Conservation (phyloP, 192 early-diverging fungal species). For the Coemansia sp. region DNA sequence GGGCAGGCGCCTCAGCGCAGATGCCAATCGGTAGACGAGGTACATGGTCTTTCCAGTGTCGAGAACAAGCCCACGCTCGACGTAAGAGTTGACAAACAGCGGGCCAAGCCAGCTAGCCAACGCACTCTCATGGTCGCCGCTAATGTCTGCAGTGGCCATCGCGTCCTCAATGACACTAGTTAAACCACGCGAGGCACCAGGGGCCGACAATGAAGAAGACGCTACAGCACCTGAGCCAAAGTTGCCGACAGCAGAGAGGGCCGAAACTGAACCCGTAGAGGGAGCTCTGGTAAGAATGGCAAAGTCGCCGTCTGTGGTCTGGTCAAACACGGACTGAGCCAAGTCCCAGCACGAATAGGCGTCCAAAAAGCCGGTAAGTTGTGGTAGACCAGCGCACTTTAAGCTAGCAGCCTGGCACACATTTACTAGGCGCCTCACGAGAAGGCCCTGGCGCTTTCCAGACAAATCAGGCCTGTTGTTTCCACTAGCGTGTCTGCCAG, state of each 20-base stretch:
- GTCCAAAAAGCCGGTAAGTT: slow-evolving; percentile 33
- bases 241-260: not conserved
- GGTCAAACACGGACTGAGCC: slow-evolving; percentile 30
- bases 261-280: not conserved
- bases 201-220: not conserved
- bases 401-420: slow-evolving; percentile 31
- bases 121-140: not conserved
- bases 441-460: slow-evolving; percentile 21
- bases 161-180: slow-evolving; percentile 2
- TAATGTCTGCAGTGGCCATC: slow-evolving; percentile 9
- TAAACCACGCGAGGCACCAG: not conserved
- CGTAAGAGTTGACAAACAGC: slow-evolving; percentile 59
- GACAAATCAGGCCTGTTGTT: not conserved
- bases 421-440: slow-evolving; percentile 17
- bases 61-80: slow-evolving; percentile 65
- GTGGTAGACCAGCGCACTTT: slow-evolving; percentile 26
- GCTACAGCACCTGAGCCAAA: slow-evolving; percentile 3
- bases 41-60: slow-evolving; percentile 61
- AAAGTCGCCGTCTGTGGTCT: slow-evolving; percentile 55
- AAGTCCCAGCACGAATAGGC: slow-evolving; percentile 45
- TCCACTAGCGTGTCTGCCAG: slow-evolving; percentile 1
- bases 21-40: slow-evolving; percentile 30
- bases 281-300: slow-evolving; percentile 28
- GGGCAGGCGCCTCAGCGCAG: slow-evolving; percentile 36
- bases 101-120: slow-evolving; percentile 34